Conservation (phyloP, 257 asterid species). For the Linderniella brevidens region DNA sequence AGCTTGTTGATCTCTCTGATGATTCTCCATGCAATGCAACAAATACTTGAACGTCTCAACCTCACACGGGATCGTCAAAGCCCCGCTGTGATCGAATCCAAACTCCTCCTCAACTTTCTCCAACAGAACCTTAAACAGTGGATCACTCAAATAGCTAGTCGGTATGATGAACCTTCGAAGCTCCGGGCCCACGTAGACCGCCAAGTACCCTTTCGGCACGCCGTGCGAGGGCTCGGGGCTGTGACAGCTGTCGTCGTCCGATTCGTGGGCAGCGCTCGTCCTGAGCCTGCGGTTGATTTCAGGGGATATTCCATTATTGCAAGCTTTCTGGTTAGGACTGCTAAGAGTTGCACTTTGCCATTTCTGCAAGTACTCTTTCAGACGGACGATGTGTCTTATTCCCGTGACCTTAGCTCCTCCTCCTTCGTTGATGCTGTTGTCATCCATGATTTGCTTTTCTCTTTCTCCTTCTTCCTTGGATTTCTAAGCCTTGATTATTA, state of each 20-base stretch:
- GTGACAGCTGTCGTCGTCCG: conserved; percentile 5
- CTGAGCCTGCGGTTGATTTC: neutral
- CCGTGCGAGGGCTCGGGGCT: neutral
- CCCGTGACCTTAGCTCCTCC: neutral
- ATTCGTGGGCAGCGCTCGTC: neutral
- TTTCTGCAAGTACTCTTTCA: conserved; percentile 2
- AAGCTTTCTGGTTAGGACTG: neutral
- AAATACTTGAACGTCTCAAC: conserved; percentile 5
- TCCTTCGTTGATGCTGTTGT: neutral
- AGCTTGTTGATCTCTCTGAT: neutral
- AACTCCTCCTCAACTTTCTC: conserved; percentile 6
- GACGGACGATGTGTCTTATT: neutral
- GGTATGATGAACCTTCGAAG: conserved; percentile 6
- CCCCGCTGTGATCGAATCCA: conserved; percentile 1
- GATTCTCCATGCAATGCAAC: conserved; percentile 2
- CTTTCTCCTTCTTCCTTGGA: no score
- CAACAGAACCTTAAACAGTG: conserved; percentile 1
- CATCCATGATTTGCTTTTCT: no score
- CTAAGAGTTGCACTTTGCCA: conserved; percentile 5
- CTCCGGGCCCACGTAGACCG: conserved; percentile 5
- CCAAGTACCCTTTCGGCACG: conserved; percentile 1
- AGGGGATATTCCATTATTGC: neutral
- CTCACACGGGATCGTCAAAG: conserved; percentile 1
- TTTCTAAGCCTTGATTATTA: no score
- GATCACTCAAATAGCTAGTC: conserved; percentile 3